These are phyloP conservation scores for Arbutus unedo DNA, from an alignment of 148 eudicot species.

Conservation along the genomic window DNA sequence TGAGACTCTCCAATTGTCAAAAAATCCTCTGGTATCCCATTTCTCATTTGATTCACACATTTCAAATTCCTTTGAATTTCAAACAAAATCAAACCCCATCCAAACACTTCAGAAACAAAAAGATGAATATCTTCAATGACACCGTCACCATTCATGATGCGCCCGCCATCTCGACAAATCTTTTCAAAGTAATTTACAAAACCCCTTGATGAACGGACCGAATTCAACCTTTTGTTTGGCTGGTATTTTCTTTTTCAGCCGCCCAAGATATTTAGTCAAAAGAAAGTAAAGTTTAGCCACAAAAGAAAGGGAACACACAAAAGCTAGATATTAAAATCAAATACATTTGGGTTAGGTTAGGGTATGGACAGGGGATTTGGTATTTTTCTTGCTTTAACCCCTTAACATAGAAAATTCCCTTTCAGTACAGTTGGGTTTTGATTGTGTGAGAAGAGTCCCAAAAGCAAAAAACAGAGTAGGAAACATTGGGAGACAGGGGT, in stretches of 20 bases:
- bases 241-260: constrained; percentile 9
- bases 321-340: background rate
- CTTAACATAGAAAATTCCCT: background rate
- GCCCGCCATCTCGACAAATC: constrained; percentile 2
- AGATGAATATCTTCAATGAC: background rate
- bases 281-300: background rate
- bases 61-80: no score
- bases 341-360: background rate
- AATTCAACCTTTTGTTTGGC: constrained; percentile 4
- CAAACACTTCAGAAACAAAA: constrained; percentile 10
- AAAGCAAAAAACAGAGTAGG: constrained; percentile 6
- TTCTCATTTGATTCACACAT: no score
- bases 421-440: constrained; percentile 1
- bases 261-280: constrained; percentile 14
- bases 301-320: background rate
- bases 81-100: background rate
- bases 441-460: background rate
- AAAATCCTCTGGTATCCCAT: no score
- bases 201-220: constrained; percentile 14
- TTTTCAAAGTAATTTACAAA: background rate
- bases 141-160: constrained; percentile 1
- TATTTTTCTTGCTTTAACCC: constrained; percentile 11
- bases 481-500: constrained; percentile 9
- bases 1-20: no score
- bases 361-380: constrained; percentile 16